Base-by-base conservation (phyloP, 2,329 filamentous ascomycete genomes). In the Laburnicola sp. region DNA sequence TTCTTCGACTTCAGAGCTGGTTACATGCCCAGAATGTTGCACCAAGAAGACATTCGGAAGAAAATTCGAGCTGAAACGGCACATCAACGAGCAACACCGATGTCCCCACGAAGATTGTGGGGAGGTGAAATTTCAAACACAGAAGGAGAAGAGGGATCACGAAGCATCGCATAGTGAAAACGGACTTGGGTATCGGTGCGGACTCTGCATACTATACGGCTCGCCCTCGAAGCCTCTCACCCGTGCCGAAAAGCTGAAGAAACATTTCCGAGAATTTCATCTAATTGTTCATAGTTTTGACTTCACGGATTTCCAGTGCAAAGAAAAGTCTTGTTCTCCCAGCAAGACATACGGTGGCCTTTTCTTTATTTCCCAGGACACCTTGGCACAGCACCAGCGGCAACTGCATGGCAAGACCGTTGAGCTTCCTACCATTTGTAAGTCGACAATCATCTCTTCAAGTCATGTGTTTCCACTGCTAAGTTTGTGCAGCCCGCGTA, bases 51-150 rank as follows among this genome's bases (percentile, higher is more conserved):
- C 37, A 9, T 48, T 48, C 31, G 36, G 45, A 7, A 35, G 45
- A 23, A 21, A 39, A 6, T 39, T 30, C 35, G 45, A 48, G 25
- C 28, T 50, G 3, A 44, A 26, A 4, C 40, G 52, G 22, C 47
- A 51, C 31, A 46, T 51, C 11, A 30, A 21, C 8, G 48, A 45
- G 36, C 47, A 51, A 28, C 52, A 51, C 34, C 43, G 44, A 11
- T 54, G 47, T 30, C 47, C 43, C n/a, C 45, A 54, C 36, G 28
- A 48, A 23, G 48, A 48, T 11, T 51, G 48, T 30, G 32, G 40
- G 23, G 34, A 45, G 23, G 30, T 36, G 26, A 23, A 28, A 10
- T 50, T 54, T 8, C n/a, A 23, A 7, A 40, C 26, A 2, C 6
- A 21, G 23, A 27, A 51, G 21, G 48, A 51, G 21, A 48, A 37